Evolutionary conservation across 116 monocot genomes (phyloP).

Genomic region (Papilionanthe hybrid): DNA sequence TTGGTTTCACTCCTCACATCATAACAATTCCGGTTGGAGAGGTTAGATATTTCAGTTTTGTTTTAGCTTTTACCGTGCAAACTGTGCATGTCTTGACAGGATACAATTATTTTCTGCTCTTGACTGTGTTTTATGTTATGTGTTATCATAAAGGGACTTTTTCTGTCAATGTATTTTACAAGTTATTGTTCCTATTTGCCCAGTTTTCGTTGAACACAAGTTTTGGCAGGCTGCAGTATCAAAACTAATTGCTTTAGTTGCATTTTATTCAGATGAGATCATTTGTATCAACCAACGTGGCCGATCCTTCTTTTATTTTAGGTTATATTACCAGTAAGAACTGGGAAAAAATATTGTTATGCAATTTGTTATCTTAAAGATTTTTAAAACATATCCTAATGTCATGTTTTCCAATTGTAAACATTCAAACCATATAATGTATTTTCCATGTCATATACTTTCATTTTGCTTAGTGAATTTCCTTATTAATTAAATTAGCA

Average conservation of each 20-base stretch:
- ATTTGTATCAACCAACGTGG: background rate
- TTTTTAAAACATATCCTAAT: background rate
- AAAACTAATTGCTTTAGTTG: background rate
- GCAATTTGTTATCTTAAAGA: background rate
- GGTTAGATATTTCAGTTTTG: constrained; percentile 11
- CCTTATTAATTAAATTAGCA: background rate
- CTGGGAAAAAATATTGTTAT: background rate
- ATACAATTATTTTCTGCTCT: background rate
- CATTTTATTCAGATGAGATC: background rate
- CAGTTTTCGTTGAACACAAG: background rate
- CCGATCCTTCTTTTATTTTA: background rate
- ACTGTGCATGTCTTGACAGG: background rate
- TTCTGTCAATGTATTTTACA: background rate
- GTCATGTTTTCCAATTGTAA: background rate
- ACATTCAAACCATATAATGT: background rate
- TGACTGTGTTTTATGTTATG: background rate
- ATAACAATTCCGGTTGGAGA: constrained; percentile 34
- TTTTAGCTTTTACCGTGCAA: background rate
- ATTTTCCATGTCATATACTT: background rate
- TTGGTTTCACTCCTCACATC: constrained; percentile 41
- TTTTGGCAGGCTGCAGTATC: background rate
- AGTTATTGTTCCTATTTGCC: background rate
- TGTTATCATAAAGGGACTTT: background rate
- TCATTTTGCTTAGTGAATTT: background rate
- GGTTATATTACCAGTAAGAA: background rate